phyloP scores from a whole-genome alignment of 177 flowering plant species.

The Vitis hybrid region DNA sequence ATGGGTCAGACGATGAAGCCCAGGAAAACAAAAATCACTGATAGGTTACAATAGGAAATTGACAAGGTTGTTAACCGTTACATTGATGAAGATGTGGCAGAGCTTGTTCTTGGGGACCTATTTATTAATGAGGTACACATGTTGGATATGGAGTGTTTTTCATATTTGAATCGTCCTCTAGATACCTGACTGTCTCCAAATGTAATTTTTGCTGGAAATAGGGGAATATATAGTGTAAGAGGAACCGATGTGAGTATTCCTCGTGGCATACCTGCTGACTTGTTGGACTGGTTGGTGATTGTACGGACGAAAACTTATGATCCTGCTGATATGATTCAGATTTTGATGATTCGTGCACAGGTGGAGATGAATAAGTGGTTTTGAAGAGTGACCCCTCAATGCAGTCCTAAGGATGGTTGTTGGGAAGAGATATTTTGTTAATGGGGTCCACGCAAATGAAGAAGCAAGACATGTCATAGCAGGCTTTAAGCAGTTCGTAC shows the following conservation, averaged over 20 bases:
- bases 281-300: too few relatives aligned
- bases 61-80: conserved; percentile 79
- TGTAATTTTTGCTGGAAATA: conserved; percentile 92
- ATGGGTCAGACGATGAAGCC: conserved; percentile 90
- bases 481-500: conserved; percentile 19
- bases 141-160: conserved; percentile 97
- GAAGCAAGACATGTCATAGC: conserved; percentile 8
- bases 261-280: conserved; percentile 71
- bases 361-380: conserved; percentile 17
- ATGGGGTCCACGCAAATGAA: not conserved
- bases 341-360: not conserved
- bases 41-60: conserved; percentile 71
- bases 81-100: conserved; percentile 76
- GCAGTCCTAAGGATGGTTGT: conserved; percentile 25
- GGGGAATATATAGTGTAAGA: conserved; percentile 93
- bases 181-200: conserved; percentile 94
- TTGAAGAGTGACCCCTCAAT: conserved; percentile 24
- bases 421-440: conserved; percentile 29
- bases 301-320: too few relatives aligned
- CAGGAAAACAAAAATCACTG: conserved; percentile 74
- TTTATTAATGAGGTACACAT: conserved; percentile 93
- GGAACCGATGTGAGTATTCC: conserved; percentile 94
- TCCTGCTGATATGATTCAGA: too few relatives aligned
- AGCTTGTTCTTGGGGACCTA: conserved; percentile 82
- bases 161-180: conserved; percentile 90